These are phyloP conservation scores for Phaeotremella fagi DNA, from an alignment of 768 basidiomycete genomes.

Conservation along the genomic window DNA sequence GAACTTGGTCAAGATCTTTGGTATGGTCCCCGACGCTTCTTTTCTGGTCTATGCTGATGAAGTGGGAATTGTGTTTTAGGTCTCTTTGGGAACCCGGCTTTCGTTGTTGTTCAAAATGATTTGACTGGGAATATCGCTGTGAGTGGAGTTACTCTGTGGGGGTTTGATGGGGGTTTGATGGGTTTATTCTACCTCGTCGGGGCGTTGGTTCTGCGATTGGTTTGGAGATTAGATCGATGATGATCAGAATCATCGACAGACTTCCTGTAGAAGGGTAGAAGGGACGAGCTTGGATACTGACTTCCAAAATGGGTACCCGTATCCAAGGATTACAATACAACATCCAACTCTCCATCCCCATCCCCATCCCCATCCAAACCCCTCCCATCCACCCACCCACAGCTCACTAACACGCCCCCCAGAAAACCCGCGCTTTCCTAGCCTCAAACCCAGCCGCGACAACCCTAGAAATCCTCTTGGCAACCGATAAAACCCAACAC, in stretches of 20 bases:
- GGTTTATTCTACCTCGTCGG: too few relatives aligned
- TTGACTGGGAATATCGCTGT: constrained; percentile 88
- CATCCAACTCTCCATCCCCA: too few relatives aligned
- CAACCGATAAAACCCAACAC: constrained; percentile 78
- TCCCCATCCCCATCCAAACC: constrained; percentile 6
- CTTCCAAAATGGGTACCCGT: too few relatives aligned
- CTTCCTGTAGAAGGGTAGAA: too few relatives aligned
- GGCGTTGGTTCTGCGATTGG: too few relatives aligned
- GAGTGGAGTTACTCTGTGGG: too few relatives aligned
- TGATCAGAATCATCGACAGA: too few relatives aligned
- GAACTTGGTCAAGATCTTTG: constrained; percentile 84
- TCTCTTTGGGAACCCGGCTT: constrained; percentile 78
- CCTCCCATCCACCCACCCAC: neutral
- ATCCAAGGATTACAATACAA: too few relatives aligned
- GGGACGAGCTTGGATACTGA: too few relatives aligned
- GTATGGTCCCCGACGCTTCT: constrained; percentile 52
- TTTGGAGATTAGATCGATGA: too few relatives aligned
- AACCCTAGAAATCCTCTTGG: constrained; percentile 78
- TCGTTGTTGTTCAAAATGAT: constrained; percentile 76
- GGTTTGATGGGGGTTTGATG: too few relatives aligned
- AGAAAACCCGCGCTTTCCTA: constrained; percentile 89
- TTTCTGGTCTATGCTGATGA: neutral
- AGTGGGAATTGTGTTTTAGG: constrained; percentile 52
- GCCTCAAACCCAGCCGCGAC: constrained; percentile 62
- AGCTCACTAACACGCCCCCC: constrained; percentile 4